phyloP scores from a whole-genome alignment of 495 filamentous ascomycete species.

The Neurospora sp. region DNA sequence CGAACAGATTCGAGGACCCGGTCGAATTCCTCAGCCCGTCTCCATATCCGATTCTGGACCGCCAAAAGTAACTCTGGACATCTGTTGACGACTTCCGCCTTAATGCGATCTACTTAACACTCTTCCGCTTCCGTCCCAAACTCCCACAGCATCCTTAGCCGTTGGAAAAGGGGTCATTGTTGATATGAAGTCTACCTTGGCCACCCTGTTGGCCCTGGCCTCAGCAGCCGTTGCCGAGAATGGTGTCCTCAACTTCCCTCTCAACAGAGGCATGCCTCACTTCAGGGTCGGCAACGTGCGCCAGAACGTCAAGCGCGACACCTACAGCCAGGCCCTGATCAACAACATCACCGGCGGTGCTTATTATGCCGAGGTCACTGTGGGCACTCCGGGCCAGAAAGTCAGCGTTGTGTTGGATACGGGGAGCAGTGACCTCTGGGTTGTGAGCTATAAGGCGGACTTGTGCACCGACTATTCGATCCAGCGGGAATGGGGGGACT shows the following conservation, averaged over 20 bases:
- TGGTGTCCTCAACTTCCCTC: conserved; percentile 20
- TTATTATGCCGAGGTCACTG: conserved; percentile 56
- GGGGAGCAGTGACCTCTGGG: conserved; percentile 84
- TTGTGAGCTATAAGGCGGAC: conserved; percentile 32
- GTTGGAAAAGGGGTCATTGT: neutral
- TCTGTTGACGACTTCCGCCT: neutral
- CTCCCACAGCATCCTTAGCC: neutral
- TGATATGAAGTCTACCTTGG: conserved; percentile 9
- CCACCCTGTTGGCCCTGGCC: conserved; percentile 12
- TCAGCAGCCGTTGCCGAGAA: conserved; percentile 9
- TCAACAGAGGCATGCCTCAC: conserved; percentile 15
- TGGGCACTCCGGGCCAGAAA: conserved; percentile 61
- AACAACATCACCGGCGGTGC: conserved; percentile 39
- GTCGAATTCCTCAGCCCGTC: neutral
- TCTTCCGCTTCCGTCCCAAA: neutral
- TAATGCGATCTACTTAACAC: neutral
- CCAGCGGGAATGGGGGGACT: conserved; percentile 25
- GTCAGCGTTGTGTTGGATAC: conserved; percentile 54
- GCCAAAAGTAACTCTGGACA: neutral
- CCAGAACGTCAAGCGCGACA: conserved; percentile 11
- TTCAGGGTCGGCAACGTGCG: conserved; percentile 8
- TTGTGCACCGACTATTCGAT: conserved; percentile 26
- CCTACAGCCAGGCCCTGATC: conserved; percentile 27
- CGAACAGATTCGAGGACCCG: neutral
- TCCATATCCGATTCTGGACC: neutral